These are phyloP conservation scores for Lathyrus aphaca DNA, from an alignment of 306 rosid genomes.

Conservation along the genomic window DNA sequence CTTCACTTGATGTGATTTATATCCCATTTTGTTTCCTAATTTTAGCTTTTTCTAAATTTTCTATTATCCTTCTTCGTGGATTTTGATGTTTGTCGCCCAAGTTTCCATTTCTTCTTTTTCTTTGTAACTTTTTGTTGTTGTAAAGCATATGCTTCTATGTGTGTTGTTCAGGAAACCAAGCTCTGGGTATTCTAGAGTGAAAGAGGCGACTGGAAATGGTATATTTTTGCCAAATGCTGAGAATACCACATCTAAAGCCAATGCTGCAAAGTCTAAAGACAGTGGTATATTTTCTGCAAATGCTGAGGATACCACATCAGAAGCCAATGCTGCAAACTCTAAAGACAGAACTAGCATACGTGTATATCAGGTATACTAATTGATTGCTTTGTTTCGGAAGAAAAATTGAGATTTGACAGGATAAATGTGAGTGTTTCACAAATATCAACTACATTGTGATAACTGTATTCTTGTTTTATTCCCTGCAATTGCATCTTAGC, in stretches of 20 bases:
- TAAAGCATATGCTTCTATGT: conserved; percentile 25
- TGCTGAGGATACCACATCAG: conserved; percentile 50
- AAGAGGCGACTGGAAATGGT: conserved; percentile 72
- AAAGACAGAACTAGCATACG: conserved; percentile 61
- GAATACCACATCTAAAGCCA: conserved; percentile 49
- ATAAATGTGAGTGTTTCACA: conserved; percentile 16
- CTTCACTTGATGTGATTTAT: neutral
- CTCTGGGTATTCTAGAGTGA: conserved; percentile 60
- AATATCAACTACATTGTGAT: conserved; percentile 25
- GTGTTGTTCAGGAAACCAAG: conserved; percentile 67
- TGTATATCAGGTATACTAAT: conserved; percentile 60
- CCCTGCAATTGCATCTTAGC: conserved; percentile 47
- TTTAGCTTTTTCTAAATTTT: neutral
- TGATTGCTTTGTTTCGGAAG: conserved; percentile 1
- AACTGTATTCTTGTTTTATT: conserved; percentile 25
- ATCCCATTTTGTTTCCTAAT: neutral
- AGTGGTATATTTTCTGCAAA: conserved; percentile 63
- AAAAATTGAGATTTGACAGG: conserved; percentile 9
- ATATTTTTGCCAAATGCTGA: conserved; percentile 58
- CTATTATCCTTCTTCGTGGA: neutral
- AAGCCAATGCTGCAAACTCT: conserved; percentile 47
- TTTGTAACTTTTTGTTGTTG: neutral
- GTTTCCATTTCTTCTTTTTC: neutral
- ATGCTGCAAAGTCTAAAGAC: conserved; percentile 49
- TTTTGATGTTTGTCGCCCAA: neutral